Base-by-base conservation (phyloP, 176 grass and related monocot genomes). In the barley (Hordeum vulgare) region DNA sequence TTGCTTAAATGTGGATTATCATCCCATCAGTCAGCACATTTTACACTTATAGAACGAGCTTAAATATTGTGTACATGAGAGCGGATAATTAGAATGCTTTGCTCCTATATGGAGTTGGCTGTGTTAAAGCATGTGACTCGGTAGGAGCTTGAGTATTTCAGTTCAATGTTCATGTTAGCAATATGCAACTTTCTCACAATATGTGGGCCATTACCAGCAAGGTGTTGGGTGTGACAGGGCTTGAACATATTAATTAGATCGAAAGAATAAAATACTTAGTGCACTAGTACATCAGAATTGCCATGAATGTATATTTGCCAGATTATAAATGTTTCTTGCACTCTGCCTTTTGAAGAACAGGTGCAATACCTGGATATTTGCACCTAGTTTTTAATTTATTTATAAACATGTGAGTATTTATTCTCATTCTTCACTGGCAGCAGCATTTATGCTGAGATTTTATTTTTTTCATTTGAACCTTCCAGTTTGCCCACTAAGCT, bases 401-500 rank as follows among this genome's bases (percentile, higher is more conserved):
- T 75, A 36, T 7, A 28, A 23, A 11, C 33, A 88, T 1, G 28
- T 72, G 21, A 42, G 23, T 25, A 62, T 29, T 51, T 71, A 7
- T 78, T 83, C 41, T n/a, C 40, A 29, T 53, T 83, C 11, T 27
- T 83, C 56, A 63, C 23, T 80, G 35, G 51, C 51, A 56, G 51
- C 20, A 21, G 51, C 51, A 21, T 56, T 56, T 56, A 21, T 56
- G 7, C 75, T 81, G 29, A 81, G 39, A 21, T 35, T 33, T 60
- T n/a, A n/a, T 81, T 61, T 81, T 90, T 35, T 53, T 79, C 53
- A 3, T 42, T 87, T 33, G 61, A 56, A 57, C 53, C 66, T 13
- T 79, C 75, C 85, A 99, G 96, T 89, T 72, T 99, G 96, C 65
- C 96, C 96, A 29, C 62, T 99, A 85, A 90, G 81, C 79, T 96